A percentile compares a stretch with the other conserved stretches of the same genome.
These are phyloP conservation scores for Phaeoacremonium minimum DNA, from an alignment of 2,329 filamentous ascomycete genomes.

Conservation along the genomic window DNA sequence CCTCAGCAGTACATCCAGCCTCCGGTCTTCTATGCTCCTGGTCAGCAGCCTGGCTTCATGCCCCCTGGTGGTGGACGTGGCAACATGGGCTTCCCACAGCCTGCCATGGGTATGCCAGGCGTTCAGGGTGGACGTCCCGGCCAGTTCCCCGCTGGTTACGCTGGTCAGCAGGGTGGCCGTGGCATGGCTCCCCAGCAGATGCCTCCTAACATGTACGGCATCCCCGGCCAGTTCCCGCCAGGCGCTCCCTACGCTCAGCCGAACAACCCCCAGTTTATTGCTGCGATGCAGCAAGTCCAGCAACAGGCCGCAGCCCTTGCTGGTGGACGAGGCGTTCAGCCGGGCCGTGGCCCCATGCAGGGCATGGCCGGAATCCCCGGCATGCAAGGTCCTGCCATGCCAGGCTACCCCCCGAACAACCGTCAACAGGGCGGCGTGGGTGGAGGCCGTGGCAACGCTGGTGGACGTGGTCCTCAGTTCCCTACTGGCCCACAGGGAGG, in stretches of 20 bases:
- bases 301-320: constrained; percentile 46
- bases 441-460: constrained; percentile 25
- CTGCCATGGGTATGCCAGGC: constrained; percentile 61
- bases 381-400: constrained; percentile 54
- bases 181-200: constrained; percentile 79
- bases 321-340: constrained; percentile 61
- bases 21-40: constrained; percentile 87
- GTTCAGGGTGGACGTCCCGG: constrained; percentile 79
- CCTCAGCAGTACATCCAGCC: constrained; percentile 84
- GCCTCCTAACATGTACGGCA: constrained; percentile 79
- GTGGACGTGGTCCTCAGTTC: constrained; percentile 37
- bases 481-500: constrained; percentile 38
- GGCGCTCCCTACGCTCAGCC: constrained; percentile 75
- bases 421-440: constrained; percentile 36
- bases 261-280: constrained; percentile 73
- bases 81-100: constrained; percentile 63
- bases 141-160: constrained; percentile 78
- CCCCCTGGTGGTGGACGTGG: constrained; percentile 58
- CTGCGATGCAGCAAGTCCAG: constrained; percentile 76
- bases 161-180: constrained; percentile 80
- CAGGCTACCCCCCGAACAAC: constrained; percentile 54
- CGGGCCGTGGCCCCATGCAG: constrained; percentile 69
- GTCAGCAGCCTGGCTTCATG: constrained; percentile 69
- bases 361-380: constrained; percentile 58
- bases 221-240: constrained; percentile 76